phyloP scores from a whole-genome alignment of 495 filamentous ascomycete genomes.

The Neurospora tetraspora region DNA sequence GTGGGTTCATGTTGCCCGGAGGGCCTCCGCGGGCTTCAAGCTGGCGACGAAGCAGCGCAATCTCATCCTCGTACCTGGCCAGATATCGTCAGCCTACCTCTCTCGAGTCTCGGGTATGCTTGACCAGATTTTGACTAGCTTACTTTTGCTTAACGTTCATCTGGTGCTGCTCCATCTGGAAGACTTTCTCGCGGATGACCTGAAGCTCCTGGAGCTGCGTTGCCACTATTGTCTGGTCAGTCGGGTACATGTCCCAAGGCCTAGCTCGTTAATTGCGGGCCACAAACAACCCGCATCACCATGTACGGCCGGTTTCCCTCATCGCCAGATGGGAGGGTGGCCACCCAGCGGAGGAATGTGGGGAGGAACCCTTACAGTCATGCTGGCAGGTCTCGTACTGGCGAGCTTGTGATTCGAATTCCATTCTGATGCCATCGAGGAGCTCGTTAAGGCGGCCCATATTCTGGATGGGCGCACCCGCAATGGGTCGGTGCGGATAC shows the following conservation, averaged over 20 bases:
- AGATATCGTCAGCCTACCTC: constrained; percentile 2
- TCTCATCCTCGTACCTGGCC: constrained; percentile 84
- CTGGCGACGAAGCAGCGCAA: constrained; percentile 73
- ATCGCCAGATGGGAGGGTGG: neutral
- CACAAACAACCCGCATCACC: neutral
- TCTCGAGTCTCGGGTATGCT: too few relatives aligned
- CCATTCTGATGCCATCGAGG: constrained; percentile 76
- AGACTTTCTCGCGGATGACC: constrained; percentile 82
- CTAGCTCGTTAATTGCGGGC: neutral
- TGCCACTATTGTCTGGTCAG: constrained; percentile 47
- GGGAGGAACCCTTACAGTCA: constrained; percentile 58
- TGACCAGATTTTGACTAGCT: constrained; percentile 13
- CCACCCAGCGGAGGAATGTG: neutral
- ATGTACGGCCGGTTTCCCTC: neutral
- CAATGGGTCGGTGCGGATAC: constrained; percentile 89
- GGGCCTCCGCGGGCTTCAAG: constrained; percentile 68
- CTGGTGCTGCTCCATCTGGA: constrained; percentile 79
- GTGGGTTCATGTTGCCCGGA: constrained; percentile 51
- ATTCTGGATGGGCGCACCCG: constrained; percentile 45
- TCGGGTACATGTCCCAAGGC: neutral
- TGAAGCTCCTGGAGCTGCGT: constrained; percentile 87
- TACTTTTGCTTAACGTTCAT: constrained; percentile 83
- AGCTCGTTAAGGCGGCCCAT: constrained; percentile 69
- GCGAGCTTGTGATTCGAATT: constrained; percentile 76
- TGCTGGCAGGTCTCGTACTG: constrained; percentile 76